phyloP scores from a whole-genome alignment of 768 basidiomycete genomes.

The Thelephora ganbajun region DNA sequence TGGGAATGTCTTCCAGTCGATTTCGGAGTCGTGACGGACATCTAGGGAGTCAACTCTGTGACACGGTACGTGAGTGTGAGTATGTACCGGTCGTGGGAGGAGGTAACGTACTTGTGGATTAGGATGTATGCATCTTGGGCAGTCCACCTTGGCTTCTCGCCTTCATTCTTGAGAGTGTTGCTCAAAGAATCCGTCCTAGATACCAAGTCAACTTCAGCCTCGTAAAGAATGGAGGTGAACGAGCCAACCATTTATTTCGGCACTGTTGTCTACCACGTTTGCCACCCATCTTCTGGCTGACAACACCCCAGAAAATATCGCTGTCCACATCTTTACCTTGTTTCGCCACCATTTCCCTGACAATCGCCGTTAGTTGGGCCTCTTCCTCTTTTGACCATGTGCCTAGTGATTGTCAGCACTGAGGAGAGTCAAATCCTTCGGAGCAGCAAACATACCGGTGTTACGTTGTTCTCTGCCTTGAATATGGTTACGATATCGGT shows the following conservation, averaged over 20 bases:
- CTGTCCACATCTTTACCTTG: conserved; percentile 63
- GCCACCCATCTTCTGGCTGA: conserved; percentile 66
- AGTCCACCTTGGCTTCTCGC: conserved; percentile 59
- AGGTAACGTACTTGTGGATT: conserved; percentile 53
- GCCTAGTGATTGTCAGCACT: conserved; percentile 21
- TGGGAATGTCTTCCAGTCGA: conserved; percentile 68
- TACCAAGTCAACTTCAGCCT: neutral
- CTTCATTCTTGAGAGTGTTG: conserved; percentile 59
- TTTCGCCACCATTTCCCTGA: conserved; percentile 58
- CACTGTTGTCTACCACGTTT: conserved; percentile 72
- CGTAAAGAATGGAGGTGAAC: neutral
- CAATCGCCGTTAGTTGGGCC: conserved; percentile 56
- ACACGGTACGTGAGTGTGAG: conserved; percentile 4
- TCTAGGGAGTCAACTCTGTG: conserved; percentile 58
- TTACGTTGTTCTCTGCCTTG: conserved; percentile 49
- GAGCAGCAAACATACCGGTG: conserved; percentile 26
- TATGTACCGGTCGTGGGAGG: neutral
- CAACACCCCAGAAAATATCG: conserved; percentile 74
- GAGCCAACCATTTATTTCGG: conserved; percentile 66
- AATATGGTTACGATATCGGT: conserved; percentile 77
- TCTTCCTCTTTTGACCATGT: conserved; percentile 75
- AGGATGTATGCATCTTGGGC: conserved; percentile 67
- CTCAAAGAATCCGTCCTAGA: conserved; percentile 65
- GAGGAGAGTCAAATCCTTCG: neutral
- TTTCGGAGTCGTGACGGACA: conserved; percentile 69